phyloP scores from a whole-genome alignment of 2,329 filamentous ascomycete species.

The Trichoderma lentiforme region DNA sequence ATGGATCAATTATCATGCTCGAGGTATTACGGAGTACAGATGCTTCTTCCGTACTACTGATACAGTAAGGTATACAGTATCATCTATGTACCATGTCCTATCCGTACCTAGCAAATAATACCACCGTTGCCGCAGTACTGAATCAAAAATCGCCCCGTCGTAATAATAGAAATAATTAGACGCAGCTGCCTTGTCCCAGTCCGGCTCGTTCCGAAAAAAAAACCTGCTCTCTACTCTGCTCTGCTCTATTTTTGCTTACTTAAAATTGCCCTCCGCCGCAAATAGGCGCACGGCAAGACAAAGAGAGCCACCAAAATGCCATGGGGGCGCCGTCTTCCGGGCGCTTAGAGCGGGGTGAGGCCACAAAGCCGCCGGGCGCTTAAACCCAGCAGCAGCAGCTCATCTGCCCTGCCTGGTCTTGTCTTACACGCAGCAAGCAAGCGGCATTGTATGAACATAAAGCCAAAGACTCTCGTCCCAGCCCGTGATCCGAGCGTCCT shows the following conservation, averaged over 20 bases:
- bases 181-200: background rate
- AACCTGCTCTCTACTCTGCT: background rate
- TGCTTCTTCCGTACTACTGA: background rate
- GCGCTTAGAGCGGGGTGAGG: conserved; percentile 13
- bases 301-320: background rate
- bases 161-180: background rate
- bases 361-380: conserved; percentile 8
- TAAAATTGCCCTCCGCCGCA: background rate
- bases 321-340: background rate
- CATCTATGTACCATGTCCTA: background rate
- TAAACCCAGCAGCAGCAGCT: background rate
- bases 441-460: background rate
- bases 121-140: background rate
- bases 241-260: background rate
- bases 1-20: background rate
- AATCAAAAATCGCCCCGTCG: background rate
- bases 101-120: background rate
- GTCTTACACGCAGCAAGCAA: background rate
- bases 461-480: background rate
- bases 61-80: too few species aligned
- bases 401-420: background rate
- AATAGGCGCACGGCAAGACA: background rate
- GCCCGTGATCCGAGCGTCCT: conserved; percentile 12
- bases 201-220: background rate
- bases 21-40: background rate